Conservation (phyloP, 441 rosid genomes). For the Metrosideros polymorpha region DNA sequence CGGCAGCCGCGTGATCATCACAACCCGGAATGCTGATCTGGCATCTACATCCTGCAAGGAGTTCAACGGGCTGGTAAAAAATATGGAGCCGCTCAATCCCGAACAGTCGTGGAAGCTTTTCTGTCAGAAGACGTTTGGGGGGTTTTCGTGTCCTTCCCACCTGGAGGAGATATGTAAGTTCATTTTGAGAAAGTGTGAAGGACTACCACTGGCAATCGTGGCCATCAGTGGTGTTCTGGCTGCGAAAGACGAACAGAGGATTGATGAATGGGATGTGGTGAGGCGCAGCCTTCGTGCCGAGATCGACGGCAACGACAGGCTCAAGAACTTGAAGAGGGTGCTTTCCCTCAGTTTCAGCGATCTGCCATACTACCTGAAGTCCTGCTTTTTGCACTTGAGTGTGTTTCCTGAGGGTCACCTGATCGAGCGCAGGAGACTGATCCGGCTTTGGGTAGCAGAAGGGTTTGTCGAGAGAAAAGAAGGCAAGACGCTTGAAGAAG, state of each 20-base stretch:
- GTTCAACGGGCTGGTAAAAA: neutral
- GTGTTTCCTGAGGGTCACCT: neutral
- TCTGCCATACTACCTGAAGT: neutral
- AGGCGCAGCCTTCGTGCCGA: neutral
- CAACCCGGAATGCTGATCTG: neutral
- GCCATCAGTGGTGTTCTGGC: neutral
- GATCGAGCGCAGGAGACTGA: neutral
- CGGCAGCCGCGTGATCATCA: neutral
- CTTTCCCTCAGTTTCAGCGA: neutral
- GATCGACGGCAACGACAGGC: neutral
- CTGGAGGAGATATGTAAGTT: neutral
- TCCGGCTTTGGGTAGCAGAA: constrained; percentile 1
- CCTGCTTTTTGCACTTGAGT: neutral
- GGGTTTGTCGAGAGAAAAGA: constrained; percentile 7
- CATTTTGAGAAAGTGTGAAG: neutral
- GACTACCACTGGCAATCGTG: neutral
- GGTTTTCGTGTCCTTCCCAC: neutral
- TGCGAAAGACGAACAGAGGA: neutral
- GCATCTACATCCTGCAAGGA: neutral
- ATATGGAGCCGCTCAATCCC: neutral
- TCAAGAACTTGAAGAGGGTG: neutral
- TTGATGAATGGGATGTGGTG: neutral
- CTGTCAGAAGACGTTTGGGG: neutral
- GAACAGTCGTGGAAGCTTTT: neutral
- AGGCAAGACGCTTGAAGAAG: constrained; percentile 4